phyloP scores from a whole-genome alignment of 768 basidiomycete genomes.

The Naganishia antarctica region DNA sequence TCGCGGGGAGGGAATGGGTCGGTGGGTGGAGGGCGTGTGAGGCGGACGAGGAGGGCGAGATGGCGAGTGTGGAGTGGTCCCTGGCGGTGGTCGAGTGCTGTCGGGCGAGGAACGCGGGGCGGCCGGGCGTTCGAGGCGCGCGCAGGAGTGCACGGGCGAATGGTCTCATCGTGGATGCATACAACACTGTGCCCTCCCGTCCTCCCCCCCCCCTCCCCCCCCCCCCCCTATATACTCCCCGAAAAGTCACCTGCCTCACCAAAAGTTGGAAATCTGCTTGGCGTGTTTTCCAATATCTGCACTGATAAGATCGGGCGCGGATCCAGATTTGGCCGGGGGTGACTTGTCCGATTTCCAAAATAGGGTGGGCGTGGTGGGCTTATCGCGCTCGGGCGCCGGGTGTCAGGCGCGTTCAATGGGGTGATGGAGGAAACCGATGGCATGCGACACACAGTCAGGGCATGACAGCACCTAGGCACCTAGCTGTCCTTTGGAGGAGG shows the following conservation, averaged over 20 bases:
- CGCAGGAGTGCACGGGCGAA: constrained; percentile 1
- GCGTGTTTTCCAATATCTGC: constrained; percentile 14
- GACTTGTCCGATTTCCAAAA: too few relatives aligned
- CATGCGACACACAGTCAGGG: too few relatives aligned
- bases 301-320: not conserved
- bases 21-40: constrained; percentile 32
- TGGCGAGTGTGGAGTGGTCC: constrained; percentile 40
- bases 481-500: too few relatives aligned
- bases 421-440: too few relatives aligned
- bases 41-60: constrained; percentile 38
- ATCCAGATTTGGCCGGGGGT: too few relatives aligned
- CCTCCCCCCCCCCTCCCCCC: too few relatives aligned
- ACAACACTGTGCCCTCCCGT: too few relatives aligned
- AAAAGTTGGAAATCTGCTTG: constrained; percentile 10
- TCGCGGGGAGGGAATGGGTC: constrained; percentile 32
- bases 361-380: too few relatives aligned
- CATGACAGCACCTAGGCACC: too few relatives aligned
- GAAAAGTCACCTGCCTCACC: not conserved
- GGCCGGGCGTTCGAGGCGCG: not conserved
- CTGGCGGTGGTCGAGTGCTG: not conserved
- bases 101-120: not conserved
- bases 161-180: not conserved
- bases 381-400: too few relatives aligned
- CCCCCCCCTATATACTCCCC: not conserved
- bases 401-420: too few relatives aligned